Percentiles rank a stretch among this genome's conserved stretches.
phyloP scores from a whole-genome alignment of 352 stramenopile species.

The Pseudoperonospora humuli region DNA sequence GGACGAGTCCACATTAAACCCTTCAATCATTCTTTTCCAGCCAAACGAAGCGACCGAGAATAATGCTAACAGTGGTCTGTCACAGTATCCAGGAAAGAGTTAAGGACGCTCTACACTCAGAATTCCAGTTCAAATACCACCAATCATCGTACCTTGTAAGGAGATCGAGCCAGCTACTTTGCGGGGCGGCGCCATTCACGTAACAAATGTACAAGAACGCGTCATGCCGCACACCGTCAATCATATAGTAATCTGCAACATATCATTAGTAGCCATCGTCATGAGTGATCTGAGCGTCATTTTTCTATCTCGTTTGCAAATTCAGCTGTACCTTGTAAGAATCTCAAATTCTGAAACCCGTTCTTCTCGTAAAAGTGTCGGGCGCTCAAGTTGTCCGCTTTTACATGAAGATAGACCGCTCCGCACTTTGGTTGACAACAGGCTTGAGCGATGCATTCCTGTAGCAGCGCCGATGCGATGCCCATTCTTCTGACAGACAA shows the following conservation, averaged over 20 bases:
- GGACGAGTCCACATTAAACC: constrained; percentile 34
- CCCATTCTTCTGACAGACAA: constrained; percentile 77
- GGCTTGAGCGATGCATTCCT: constrained; percentile 85
- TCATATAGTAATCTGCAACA: constrained; percentile 78
- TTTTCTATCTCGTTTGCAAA: background rate
- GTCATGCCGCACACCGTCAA: constrained; percentile 70
- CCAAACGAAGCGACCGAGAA: constrained; percentile 62
- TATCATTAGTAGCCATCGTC: background rate
- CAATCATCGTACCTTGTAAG: constrained; percentile 41
- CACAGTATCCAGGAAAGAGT: constrained; percentile 9
- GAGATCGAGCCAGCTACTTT: constrained; percentile 58
- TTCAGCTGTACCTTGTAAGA: constrained; percentile 72
- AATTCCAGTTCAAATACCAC: background rate
- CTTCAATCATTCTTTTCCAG: constrained; percentile 53
- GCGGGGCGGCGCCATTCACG: constrained; percentile 63
- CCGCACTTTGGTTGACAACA: constrained; percentile 69
- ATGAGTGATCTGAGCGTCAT: constrained; percentile 2
- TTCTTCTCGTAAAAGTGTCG: constrained; percentile 96
- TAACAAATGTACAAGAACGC: constrained; percentile 84
- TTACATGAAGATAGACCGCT: constrained; percentile 95
- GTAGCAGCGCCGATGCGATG: constrained; percentile 87
- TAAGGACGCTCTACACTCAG: background rate
- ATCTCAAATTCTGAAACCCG: constrained; percentile 89
- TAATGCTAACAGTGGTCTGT: constrained; percentile 42
- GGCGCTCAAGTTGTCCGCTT: constrained; percentile 91